Conservation (phyloP, 495 filamentous ascomycete genomes). For the Tuber microsphaerosporum region DNA sequence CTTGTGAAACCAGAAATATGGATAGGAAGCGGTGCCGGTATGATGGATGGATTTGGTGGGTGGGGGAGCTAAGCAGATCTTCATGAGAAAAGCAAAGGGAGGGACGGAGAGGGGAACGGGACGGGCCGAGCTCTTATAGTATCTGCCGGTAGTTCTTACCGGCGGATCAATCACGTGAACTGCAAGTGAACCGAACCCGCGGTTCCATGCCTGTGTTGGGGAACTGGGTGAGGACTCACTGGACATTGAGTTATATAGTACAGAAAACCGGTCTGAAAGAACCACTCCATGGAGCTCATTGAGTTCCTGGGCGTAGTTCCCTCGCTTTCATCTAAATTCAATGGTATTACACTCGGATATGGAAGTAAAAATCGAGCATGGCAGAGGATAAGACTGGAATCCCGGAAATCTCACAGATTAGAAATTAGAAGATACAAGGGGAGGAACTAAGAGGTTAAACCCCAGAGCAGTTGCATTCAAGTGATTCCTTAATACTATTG, state of each 20-base stretch:
- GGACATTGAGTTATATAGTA: neutral
- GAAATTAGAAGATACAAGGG: too few species aligned
- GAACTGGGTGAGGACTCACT: neutral
- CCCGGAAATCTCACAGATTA: too few species aligned
- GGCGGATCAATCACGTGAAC: neutral
- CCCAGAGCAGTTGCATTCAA: too few species aligned
- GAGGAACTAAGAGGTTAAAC: too few species aligned
- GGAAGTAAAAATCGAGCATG: too few species aligned
- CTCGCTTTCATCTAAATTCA: neutral
- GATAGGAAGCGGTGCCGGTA: too few species aligned
- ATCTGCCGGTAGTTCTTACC: neutral
- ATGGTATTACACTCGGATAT: too few species aligned
- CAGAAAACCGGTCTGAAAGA: neutral
- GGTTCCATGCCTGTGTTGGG: neutral
- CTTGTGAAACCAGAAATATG: too few species aligned
- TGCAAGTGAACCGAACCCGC: neutral
- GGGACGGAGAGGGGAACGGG: neutral
- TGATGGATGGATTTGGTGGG: too few species aligned
- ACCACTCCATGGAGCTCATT: neutral
- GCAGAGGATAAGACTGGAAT: too few species aligned
- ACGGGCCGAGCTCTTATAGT: neutral
- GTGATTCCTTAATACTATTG: too few species aligned
- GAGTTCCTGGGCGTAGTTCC: neutral
- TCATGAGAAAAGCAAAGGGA: neutral
- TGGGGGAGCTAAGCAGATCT: neutral